Conservation (phyloP, 106 monocot species). For the Dendrobium nobile region DNA sequence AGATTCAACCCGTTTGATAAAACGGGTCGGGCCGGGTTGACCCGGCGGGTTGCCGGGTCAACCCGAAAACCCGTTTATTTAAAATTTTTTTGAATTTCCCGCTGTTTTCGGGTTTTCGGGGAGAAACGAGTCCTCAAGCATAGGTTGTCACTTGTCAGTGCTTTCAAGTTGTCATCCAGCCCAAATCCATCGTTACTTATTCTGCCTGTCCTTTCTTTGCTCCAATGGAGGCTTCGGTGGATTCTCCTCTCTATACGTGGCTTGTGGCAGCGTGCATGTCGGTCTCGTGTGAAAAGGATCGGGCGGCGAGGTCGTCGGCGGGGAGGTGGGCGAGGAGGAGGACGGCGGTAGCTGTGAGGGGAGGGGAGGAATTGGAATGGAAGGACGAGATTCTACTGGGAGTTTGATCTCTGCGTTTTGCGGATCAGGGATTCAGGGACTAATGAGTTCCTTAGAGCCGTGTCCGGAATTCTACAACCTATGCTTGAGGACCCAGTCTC, state of each 20-base stretch:
- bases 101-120: too few relatives aligned
- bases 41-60: too few relatives aligned
- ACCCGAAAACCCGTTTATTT: too few relatives aligned
- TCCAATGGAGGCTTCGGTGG: background rate
- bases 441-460: slow-evolving; percentile 7
- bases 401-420: background rate
- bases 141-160: too few relatives aligned
- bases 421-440: background rate
- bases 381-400: background rate
- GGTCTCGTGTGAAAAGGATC: slow-evolving; percentile 14
- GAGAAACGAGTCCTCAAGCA: too few relatives aligned
- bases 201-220: background rate
- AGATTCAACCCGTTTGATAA: too few relatives aligned
- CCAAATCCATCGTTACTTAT: too few relatives aligned
- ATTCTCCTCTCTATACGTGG: slow-evolving; percentile 27
- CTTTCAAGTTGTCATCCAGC: too few relatives aligned
- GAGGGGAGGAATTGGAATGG: background rate
- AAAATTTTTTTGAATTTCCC: too few relatives aligned
- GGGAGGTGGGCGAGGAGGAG: slow-evolving; percentile 1
- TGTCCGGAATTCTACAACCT: slow-evolving; percentile 1
- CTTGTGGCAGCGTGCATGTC: slow-evolving; percentile 24
- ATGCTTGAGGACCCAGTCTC: too few relatives aligned
- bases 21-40: too few relatives aligned
- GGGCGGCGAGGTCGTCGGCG: slow-evolving; percentile 10
- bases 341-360: too few relatives aligned